Conservation (phyloP, 2,329 filamentous ascomycete genomes). For the Paecilomyces sp. region DNA sequence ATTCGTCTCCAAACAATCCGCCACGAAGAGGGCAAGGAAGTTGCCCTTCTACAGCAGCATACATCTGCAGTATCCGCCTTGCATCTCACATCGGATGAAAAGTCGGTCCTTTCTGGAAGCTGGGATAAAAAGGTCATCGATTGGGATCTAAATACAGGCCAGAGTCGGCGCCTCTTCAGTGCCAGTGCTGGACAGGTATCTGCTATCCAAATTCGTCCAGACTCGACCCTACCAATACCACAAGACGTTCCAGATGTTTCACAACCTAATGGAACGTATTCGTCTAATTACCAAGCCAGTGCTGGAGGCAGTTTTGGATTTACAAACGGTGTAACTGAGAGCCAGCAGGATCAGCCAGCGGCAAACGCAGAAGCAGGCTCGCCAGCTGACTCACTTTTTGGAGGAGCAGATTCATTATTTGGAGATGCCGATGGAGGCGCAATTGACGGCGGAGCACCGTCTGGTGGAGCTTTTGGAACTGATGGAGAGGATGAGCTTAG, state of each 20-base stretch:
- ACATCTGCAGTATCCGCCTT: conserved; percentile 88
- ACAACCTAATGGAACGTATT: conserved; percentile 59
- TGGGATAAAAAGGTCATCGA: conserved; percentile 95
- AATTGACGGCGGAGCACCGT: conserved; percentile 40
- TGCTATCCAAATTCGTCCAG: conserved; percentile 75
- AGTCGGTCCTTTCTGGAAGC: conserved; percentile 79
- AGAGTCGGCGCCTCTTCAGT: conserved; percentile 67
- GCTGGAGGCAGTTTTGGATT: conserved; percentile 48
- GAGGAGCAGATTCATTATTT: conserved; percentile 80
- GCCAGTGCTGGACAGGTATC: conserved; percentile 79
- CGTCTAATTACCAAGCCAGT: conserved; percentile 57
- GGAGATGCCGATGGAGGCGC: conserved; percentile 64
- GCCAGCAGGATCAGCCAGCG: conserved; percentile 24
- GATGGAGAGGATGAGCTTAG: conserved; percentile 83
- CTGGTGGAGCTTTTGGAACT: conserved; percentile 59
- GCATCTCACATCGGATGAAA: conserved; percentile 74
- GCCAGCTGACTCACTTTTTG: conserved; percentile 76
- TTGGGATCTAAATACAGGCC: conserved; percentile 88
- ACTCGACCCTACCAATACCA: conserved; percentile 67
- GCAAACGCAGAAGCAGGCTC: conserved; percentile 55
- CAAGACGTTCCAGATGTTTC: conserved; percentile 55
- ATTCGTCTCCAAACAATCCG: conserved; percentile 92
- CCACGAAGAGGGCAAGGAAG: conserved; percentile 89
- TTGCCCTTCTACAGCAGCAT: conserved; percentile 73
- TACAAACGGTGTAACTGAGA: conserved; percentile 30